phyloP scores from a whole-genome alignment of 306 rosid species.

The Vachellia pachyceras region DNA sequence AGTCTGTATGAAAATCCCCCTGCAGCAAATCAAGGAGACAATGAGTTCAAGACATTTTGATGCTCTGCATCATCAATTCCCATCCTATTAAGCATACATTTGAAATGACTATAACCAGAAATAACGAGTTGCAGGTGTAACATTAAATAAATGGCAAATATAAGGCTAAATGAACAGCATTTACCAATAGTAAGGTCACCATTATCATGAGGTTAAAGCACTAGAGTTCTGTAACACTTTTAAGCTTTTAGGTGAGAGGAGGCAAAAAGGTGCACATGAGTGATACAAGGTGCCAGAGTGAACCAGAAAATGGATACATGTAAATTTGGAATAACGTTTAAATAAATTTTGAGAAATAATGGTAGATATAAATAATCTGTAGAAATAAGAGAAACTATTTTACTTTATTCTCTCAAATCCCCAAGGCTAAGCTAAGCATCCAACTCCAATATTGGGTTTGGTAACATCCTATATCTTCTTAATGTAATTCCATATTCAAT shows the following conservation, averaged over 20 bases:
- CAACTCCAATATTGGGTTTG: neutral
- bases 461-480: neutral
- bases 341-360: neutral
- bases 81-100: conserved; percentile 1
- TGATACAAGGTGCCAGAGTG: neutral
- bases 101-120: conserved; percentile 22
- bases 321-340: neutral
- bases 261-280: neutral
- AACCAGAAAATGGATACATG: neutral
- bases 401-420: neutral
- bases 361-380: neutral
- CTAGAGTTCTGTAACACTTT: neutral
- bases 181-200: conserved; percentile 19
- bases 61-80: conserved; percentile 18
- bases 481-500: neutral
- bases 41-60: conserved; percentile 28
- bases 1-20: conserved; percentile 84
- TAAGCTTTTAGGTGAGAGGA: neutral
- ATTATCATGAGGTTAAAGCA: neutral
- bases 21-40: conserved; percentile 42
- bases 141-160: conserved; percentile 17
- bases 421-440: neutral
- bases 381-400: neutral
- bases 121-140: conserved; percentile 5
- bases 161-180: neutral